Percentiles rank a stretch among this genome's conserved stretches.
Evolutionary conservation across 2,329 filamentous ascomycete species (phyloP).

Genomic region (Aspergillus sclerotialis): DNA sequence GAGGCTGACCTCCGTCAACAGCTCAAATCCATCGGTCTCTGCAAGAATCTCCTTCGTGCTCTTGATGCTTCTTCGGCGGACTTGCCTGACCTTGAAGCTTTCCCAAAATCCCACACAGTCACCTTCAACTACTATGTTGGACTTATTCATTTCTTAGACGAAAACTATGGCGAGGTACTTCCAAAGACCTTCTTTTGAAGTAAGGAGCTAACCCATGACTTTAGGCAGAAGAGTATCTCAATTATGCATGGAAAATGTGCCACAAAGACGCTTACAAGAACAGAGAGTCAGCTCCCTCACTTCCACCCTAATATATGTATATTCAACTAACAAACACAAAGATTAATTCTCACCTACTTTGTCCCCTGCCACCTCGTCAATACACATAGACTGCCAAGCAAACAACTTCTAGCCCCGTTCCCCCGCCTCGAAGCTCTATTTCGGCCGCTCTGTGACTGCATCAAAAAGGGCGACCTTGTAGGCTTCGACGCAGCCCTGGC

Average conservation of each 20-base stretch:
- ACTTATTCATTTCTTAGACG: conserved; percentile 87
- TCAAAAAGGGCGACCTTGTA: conserved; percentile 73
- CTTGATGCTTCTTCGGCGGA: conserved; percentile 70
- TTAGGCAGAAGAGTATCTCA: conserved; percentile 72
- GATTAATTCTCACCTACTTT: conserved; percentile 86
- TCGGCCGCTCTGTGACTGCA: conserved; percentile 67
- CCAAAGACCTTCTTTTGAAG: neutral
- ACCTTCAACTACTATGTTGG: conserved; percentile 97
- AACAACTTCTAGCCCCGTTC: conserved; percentile 63
- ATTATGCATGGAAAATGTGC: conserved; percentile 75
- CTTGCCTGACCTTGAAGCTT: conserved; percentile 70
- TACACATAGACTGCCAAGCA: conserved; percentile 73
- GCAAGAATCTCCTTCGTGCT: conserved; percentile 80
- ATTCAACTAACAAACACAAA: conserved; percentile 32
- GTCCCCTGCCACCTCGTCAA: conserved; percentile 90
- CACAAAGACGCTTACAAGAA: conserved; percentile 67
- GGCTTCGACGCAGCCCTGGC: conserved; percentile 78
- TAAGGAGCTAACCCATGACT: conserved; percentile 5
- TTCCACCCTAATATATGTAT: neutral
- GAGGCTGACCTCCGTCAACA: conserved; percentile 18
- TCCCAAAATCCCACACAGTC: conserved; percentile 83
- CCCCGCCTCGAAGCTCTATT: conserved; percentile 73
- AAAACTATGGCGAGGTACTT: conserved; percentile 72
- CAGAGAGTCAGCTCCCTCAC: conserved; percentile 57
- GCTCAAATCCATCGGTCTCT: conserved; percentile 81